A percentile compares a stretch with the other conserved stretches of the same genome.
Conservation (phyloP, 129 eudicot genomes). For the Heracleum sosnowskyi region DNA sequence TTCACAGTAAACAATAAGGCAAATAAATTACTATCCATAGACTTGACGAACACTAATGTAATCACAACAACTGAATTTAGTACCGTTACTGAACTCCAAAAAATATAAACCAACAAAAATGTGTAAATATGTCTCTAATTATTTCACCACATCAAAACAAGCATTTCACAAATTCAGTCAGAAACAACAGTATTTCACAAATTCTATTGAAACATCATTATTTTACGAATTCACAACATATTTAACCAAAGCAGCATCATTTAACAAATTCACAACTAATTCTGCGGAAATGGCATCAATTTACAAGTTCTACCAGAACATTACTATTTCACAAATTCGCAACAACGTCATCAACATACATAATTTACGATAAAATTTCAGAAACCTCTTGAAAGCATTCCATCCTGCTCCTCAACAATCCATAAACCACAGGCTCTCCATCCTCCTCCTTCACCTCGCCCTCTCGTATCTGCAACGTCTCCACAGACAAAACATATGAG, state of each 20-base stretch:
- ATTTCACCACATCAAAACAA: neutral
- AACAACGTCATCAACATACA: neutral
- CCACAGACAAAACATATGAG: neutral
- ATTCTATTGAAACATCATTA: too few species aligned
- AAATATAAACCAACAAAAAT: neutral
- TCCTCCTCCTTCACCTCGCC: constrained; percentile 29
- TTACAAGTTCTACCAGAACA: neutral
- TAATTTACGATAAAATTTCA: neutral
- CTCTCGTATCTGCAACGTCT: constrained; percentile 37
- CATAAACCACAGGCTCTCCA: constrained; percentile 55
- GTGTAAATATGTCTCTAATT: neutral
- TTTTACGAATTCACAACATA: too few species aligned
- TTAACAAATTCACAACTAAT: too few species aligned
- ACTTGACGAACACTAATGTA: neutral
- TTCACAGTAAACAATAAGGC: too few species aligned
- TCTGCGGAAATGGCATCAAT: neutral
- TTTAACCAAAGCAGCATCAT: too few species aligned
- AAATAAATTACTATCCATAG: neutral
- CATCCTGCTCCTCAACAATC: constrained; percentile 53
- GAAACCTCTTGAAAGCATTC: constrained; percentile 68
- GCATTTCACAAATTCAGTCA: too few species aligned
- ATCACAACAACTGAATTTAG: neutral
- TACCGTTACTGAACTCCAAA: neutral
- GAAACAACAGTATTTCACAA: too few species aligned
- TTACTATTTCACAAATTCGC: neutral